Conservation (phyloP, 1,284 basidiomycete genomes). For the Stereum hirsutum region DNA sequence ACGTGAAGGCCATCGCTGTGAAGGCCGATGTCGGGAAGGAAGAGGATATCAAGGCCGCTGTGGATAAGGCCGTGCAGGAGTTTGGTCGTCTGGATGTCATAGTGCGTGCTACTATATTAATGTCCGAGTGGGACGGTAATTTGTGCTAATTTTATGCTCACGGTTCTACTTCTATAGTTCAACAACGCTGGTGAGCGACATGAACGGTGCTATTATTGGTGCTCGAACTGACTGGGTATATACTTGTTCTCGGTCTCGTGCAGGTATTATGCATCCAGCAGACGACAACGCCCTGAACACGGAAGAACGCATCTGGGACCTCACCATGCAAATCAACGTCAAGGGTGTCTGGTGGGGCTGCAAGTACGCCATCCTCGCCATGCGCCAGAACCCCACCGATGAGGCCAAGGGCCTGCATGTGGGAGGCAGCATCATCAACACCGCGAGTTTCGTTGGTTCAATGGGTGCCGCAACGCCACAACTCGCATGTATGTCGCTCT, state of each 20-base stretch:
- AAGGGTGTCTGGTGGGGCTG: slow-evolving; percentile 99
- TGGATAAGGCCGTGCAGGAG: slow-evolving; percentile 72
- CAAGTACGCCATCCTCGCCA: slow-evolving; percentile 93
- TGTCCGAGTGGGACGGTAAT: slow-evolving; percentile 20
- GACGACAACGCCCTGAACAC: slow-evolving; percentile 95
- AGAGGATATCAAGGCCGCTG: slow-evolving; percentile 71
- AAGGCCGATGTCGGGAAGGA: slow-evolving; percentile 89
- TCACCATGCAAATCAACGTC: slow-evolving; percentile 90
- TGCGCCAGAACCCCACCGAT: slow-evolving; percentile 86
- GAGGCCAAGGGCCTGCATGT: slow-evolving; percentile 68
- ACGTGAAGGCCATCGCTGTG: slow-evolving; percentile 62
- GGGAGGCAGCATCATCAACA: slow-evolving; percentile 96
- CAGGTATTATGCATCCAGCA: slow-evolving; percentile 89
- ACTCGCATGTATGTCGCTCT: slow-evolving; percentile 69
- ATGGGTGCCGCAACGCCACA: slow-evolving; percentile 95
- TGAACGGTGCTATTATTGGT: background rate
- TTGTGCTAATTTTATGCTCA: background rate
- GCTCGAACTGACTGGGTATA: background rate
- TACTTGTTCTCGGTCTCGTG: background rate
- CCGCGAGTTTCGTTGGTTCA: slow-evolving; percentile 89
- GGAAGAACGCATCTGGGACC: slow-evolving; percentile 92
- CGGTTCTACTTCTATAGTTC: slow-evolving; percentile 39
- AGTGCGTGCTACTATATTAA: slow-evolving; percentile 31
- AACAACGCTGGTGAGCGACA: slow-evolving; percentile 77
- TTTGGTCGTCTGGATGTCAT: slow-evolving; percentile 91